Conservation (phyloP, 495 filamentous ascomycete genomes). For the Xylaria castorea region DNA sequence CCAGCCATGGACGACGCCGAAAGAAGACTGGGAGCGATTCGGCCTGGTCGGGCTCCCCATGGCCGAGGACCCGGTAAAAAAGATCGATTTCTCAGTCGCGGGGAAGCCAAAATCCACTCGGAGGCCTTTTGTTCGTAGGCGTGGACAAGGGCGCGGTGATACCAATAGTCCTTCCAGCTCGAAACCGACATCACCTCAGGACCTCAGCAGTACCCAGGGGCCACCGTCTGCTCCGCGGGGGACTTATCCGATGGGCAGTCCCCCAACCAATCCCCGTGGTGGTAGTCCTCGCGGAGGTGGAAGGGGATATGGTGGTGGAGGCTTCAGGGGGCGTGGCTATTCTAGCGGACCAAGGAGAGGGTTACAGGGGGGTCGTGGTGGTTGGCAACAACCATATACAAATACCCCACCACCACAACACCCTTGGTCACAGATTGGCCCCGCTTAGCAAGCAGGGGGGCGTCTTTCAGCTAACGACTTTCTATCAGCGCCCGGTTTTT, state of each 20-base stretch:
- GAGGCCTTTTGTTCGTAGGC: constrained; percentile 40
- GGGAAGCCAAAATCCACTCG: constrained; percentile 46
- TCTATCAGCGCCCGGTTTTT: neutral
- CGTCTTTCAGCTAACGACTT: neutral
- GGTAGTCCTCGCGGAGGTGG: constrained; percentile 34
- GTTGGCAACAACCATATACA: constrained; percentile 22
- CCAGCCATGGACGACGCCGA: constrained; percentile 66
- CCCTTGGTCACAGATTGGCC: constrained; percentile 9
- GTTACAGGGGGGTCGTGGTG: constrained; percentile 34
- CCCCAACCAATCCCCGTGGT: constrained; percentile 27
- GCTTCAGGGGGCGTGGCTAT: constrained; percentile 34
- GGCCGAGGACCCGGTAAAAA: constrained; percentile 62
- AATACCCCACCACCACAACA: constrained; percentile 16
- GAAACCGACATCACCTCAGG: constrained; percentile 17
- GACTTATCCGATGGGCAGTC: neutral
- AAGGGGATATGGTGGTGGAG: constrained; percentile 35
- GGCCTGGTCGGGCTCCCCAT: constrained; percentile 59
- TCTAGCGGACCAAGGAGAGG: constrained; percentile 32
- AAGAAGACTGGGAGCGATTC: constrained; percentile 56
- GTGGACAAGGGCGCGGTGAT: constrained; percentile 36
- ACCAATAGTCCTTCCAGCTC: neutral
- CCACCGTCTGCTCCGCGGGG: neutral
- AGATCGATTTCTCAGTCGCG: constrained; percentile 61
- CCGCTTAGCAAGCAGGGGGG: neutral
- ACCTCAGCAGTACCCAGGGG: constrained; percentile 3